Evolutionary conservation across 495 filamentous ascomycete species (phyloP), one percentile per base, ranked within the genome.

Genomic region (Aspergillus nanangensis): DNA sequence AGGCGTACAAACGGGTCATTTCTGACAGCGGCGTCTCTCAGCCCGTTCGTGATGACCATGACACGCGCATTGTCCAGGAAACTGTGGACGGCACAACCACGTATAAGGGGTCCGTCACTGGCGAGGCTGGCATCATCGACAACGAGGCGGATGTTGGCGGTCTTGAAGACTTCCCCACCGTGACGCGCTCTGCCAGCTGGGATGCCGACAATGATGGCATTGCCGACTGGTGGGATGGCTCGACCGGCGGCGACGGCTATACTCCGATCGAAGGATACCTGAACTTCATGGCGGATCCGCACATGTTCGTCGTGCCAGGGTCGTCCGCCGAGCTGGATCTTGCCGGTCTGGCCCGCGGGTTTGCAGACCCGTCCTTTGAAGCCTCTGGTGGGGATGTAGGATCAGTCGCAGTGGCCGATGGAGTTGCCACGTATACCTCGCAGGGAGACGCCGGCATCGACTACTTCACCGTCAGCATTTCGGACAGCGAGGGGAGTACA

Each of bases 141-240:
- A 44, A 44, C 22, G 47, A 49, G 14, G 39, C 47, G 10, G 47
- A 49, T 14, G 33, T 17, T 5, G 47, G 47, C n/a, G 47, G 47
- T 5, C 19, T 49, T 4, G 47, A 49, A 18, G 39, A 49, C 10
- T 49, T 37, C 39, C 47, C 47, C 7, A 43, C 21, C 1, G 33
- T 37, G 4, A 29, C 47, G 9, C 37, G 47, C 4, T 25, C 31
- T 20, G 29, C 13, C 5, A 43, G 11, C 21, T 49, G 47, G 47
- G 47, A 49, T 11, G 21, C 47, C 9, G 39, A 49, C 18, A 31
- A 43, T 14, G 39, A 49, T 20, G 47, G 47, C 11, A 38, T 49
- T 7, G 39, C 47, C 4, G 47, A 49, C 22, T 49, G 47, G 47
- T 49, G 47, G 47, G 47, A 49, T 34, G 47, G 47, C 11, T 49